Percentiles rank a stretch among this genome's conserved stretches.
Conservation (phyloP, 805 yeast species). For the Candida parachauliodes region DNA sequence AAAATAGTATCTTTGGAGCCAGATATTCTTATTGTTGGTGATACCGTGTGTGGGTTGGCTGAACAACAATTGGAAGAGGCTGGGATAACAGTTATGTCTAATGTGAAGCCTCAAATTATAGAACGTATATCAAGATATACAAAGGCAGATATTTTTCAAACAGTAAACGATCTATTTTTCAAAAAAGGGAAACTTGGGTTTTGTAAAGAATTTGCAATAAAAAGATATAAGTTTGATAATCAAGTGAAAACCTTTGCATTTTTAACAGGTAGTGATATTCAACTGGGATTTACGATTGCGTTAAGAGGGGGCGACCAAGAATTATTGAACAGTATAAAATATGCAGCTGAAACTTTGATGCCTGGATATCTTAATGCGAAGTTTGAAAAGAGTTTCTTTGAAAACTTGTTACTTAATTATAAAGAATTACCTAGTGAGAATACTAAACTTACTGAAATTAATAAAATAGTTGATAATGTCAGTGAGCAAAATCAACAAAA, state of each 20-base stretch:
- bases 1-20: conserved; percentile 76
- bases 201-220: conserved; percentile 70
- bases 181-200: conserved; percentile 59
- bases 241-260: conserved; percentile 69
- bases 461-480: conserved; percentile 5
- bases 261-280: conserved; percentile 70
- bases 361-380: conserved; percentile 75
- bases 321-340: conserved; percentile 62
- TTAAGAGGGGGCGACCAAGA: conserved; percentile 76
- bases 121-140: conserved; percentile 76
- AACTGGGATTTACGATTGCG: conserved; percentile 79
- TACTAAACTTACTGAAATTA: conserved; percentile 11
- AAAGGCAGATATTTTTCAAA: conserved; percentile 77
- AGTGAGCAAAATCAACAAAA: conserved; percentile 10
- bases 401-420: conserved; percentile 16
- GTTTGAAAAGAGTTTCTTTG: conserved; percentile 53
- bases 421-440: conserved; percentile 11
- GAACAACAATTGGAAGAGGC: conserved; percentile 65
- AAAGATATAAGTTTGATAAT: conserved; percentile 55
- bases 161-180: conserved; percentile 80
- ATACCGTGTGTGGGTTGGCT: conserved; percentile 80
- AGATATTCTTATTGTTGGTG: conserved; percentile 72
- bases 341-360: conserved; percentile 74
- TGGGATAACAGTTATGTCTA: conserved; percentile 76
- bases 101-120: conserved; percentile 77